Evolutionary conservation across 805 yeast genomes (phyloP), one percentile per base, ranked within the genome.

Genomic region (Komagataella kurtzmanii): DNA sequence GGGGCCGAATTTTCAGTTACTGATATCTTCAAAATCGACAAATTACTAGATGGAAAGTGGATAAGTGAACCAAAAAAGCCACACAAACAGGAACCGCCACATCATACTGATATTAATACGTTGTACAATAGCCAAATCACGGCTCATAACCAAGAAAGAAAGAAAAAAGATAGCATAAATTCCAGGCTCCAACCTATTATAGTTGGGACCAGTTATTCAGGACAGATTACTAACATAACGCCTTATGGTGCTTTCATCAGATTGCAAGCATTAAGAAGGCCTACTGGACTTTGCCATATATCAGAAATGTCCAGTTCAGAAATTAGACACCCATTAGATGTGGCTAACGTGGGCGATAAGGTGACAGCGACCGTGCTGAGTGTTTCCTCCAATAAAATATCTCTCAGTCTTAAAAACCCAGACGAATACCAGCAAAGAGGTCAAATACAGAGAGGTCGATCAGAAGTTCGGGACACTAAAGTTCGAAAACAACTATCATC

Each of bases 181-280:
- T 5, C 40, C n/a, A 30, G 14, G 40, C 40, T 30, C 5, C 40
- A 30, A 5, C 40, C 40, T 3, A 8, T 30, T 0, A 56, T 62
- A 4, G 53, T 71, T 1, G 80, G 78, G 17, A 63, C 71, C 21
- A 67, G 86, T 0, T 81, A 83, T 57, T 64, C 64, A 24, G 97
- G 95, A 0, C 65, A 56, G 23, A 83, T 91, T 2, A 72, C 71
- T 48, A 78, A 76, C 47, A 58, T 86, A 1, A 79, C 80, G 46
- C 64, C 75, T 2, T 90, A 80, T 65, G 97, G 98, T 0, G 95
- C 88, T 1, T 91, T 90, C 61, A 76, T 88, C 0, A 65, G 77
- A 7, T 62, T 90, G 1, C 56, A 64, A 5, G 78, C 73, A 0
- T 59, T 71, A 53, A 59, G 45, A 60, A 61, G 24, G 49, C 61